phyloP scores from a whole-genome alignment of 768 basidiomycete species.

The Trametes punicea region DNA sequence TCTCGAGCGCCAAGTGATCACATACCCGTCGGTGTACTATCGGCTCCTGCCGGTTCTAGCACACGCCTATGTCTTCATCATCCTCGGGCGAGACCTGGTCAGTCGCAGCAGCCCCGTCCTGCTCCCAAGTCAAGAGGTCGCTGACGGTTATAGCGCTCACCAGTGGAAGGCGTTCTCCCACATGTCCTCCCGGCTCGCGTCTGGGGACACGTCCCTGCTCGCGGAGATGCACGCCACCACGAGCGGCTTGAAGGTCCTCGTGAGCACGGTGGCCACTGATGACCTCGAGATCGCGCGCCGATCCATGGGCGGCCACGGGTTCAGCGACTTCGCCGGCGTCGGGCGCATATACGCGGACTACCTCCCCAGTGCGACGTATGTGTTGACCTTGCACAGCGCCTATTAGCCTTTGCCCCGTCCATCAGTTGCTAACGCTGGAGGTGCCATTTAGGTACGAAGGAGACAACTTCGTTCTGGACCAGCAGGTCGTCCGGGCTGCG shows the following conservation, averaged over 20 bases:
- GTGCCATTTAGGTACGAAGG: constrained; percentile 70
- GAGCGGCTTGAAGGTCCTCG: constrained; percentile 65
- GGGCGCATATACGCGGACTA: constrained; percentile 64
- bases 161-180: constrained; percentile 50
- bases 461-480: constrained; percentile 74
- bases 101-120: constrained; percentile 16
- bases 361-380: constrained; percentile 61
- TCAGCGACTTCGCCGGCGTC: constrained; percentile 64
- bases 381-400: constrained; percentile 5
- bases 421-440: neutral
- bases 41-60: constrained; percentile 70
- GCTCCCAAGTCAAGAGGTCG: neutral
- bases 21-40: constrained; percentile 70
- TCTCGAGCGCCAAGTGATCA: constrained; percentile 64
- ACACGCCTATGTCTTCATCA: constrained; percentile 65
- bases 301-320: constrained; percentile 77
- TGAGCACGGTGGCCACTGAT: constrained; percentile 46
- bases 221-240: constrained; percentile 70
- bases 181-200: constrained; percentile 46
- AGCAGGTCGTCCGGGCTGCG: constrained; percentile 70
- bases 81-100: constrained; percentile 59
- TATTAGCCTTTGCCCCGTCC: too few relatives aligned
- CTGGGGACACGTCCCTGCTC: constrained; percentile 59
- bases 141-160: neutral
- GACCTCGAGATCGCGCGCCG: constrained; percentile 66